Base-by-base conservation (phyloP, 441 rosid genomes). In the California macrophylla region DNA sequence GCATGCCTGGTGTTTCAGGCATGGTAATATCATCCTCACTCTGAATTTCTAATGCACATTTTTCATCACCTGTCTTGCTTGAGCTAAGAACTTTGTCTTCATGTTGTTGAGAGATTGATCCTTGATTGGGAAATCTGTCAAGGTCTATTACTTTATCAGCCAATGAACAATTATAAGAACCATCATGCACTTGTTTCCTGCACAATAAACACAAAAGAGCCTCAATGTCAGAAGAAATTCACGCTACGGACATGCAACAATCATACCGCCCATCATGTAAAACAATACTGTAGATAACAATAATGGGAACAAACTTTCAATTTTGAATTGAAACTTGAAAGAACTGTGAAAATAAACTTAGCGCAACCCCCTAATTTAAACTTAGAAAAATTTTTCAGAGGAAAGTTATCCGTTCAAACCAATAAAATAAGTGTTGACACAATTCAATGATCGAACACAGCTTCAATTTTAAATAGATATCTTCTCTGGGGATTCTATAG, bases 1-100 rank as follows among this genome's bases (percentile, higher is more conserved):
- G 80, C 73, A 73, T 78, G 30, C 93, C 96, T 4, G 96, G 97
- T 56, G 98, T 89, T 36, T 87, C 90, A 30, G 97, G 97, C 64
- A 89, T 83, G 60, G 69, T 81, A 79, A 85, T 77, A 72, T 83
- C 87, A 38, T 76, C 76, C 61, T 73, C 82, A 30, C 62, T 67
- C 72, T 77, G 79, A 69, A 28, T 45, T 58, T 66, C 66, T 52
- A 72, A 52, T 23, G 58, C 64, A 60, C 50, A 2, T 71, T 70
- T 79, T 56, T 71, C 42, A 69, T 75, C 75, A 63, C 52, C 69
- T 72, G 24, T 9, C 62, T 71, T 64, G 64, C 15, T 75, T 63
- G 72, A 62, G 71, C 67, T 73, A 64, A 72, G 70, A 72, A 67
- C 77, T 69, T 25, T 71, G 38, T 62, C 76, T 73, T 78, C 82